Conservation (phyloP, 2,329 filamentous ascomycete genomes). For the Verticillium alfalfae region DNA sequence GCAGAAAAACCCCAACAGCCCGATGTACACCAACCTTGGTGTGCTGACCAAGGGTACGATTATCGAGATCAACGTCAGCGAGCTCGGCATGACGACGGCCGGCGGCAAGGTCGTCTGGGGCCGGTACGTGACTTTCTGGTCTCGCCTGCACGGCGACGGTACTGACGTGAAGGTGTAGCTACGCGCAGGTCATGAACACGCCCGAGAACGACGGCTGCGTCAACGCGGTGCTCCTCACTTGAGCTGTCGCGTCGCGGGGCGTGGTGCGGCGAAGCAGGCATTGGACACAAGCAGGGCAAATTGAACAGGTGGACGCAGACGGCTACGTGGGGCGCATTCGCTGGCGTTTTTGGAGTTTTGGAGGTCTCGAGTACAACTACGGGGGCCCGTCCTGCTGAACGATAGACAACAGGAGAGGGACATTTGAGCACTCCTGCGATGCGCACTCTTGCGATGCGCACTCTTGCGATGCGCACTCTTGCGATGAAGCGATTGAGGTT, state of each 20-base stretch:
- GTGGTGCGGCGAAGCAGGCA: not conserved
- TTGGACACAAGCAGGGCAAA: too few relatives aligned
- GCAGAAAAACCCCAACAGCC: constrained; percentile 64
- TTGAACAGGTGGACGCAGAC: not conserved
- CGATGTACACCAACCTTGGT: constrained; percentile 83
- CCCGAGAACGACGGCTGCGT: constrained; percentile 41
- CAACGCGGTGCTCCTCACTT: constrained; percentile 28
- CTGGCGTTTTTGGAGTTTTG: not conserved
- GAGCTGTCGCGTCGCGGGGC: not conserved
- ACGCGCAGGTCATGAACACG: constrained; percentile 33
- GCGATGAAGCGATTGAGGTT: not conserved
- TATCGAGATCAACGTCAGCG: constrained; percentile 75
- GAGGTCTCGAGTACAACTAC: not conserved
- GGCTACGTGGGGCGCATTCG: not conserved
- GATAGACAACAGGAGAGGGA: not conserved
- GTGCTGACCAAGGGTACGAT: constrained; percentile 75
- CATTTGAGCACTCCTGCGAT: too few relatives aligned
- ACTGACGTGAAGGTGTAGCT: not conserved
- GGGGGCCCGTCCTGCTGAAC: not conserved
- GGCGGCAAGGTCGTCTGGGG: constrained; percentile 94
- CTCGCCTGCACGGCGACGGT: constrained; percentile 19
- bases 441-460: not conserved
- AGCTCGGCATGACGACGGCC: constrained; percentile 47
- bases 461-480: not conserved
- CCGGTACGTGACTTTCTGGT: constrained; percentile 64